phyloP scores from a whole-genome alignment of 2,329 filamentous ascomycete genomes.

The Leptographium procerum region DNA sequence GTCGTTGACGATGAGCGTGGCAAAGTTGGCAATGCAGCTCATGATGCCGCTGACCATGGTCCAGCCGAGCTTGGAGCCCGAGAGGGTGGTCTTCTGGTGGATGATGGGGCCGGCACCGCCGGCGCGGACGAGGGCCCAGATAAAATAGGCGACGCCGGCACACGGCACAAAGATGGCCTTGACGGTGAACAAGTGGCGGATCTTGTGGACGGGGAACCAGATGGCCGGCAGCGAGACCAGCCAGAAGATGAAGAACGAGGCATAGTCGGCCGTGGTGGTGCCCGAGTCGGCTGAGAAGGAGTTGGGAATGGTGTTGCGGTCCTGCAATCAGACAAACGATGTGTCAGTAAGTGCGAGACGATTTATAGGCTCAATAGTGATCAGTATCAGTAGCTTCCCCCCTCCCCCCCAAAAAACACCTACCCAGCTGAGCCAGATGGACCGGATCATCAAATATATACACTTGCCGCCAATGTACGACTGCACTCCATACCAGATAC shows the following conservation, averaged over 20 bases:
- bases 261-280: conserved; percentile 16
- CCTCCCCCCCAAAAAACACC: no score
- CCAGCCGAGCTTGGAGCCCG: conserved; percentile 52
- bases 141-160: conserved; percentile 76
- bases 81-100: conserved; percentile 33
- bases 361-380: background rate
- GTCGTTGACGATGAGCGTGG: conserved; percentile 72
- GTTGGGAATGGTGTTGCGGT: conserved; percentile 22
- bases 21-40: conserved; percentile 83
- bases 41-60: conserved; percentile 76
- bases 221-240: conserved; percentile 17
- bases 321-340: conserved; percentile 1
- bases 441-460: conserved; percentile 72
- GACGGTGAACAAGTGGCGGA: conserved; percentile 43
- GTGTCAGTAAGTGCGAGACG: background rate
- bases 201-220: conserved; percentile 18
- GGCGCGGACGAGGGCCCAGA: conserved; percentile 74
- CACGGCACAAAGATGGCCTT: conserved; percentile 76
- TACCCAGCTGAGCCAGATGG: conserved; percentile 66
- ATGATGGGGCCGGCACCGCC: conserved; percentile 77
- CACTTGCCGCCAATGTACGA: conserved; percentile 76
- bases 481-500: conserved; percentile 47
- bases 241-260: conserved; percentile 17
- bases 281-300: conserved; percentile 25
- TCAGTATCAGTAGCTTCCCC: conserved; percentile 42